These are phyloP conservation scores for Acer negundo DNA, from an alignment of 345 rosid species.

Conservation along the genomic window DNA sequence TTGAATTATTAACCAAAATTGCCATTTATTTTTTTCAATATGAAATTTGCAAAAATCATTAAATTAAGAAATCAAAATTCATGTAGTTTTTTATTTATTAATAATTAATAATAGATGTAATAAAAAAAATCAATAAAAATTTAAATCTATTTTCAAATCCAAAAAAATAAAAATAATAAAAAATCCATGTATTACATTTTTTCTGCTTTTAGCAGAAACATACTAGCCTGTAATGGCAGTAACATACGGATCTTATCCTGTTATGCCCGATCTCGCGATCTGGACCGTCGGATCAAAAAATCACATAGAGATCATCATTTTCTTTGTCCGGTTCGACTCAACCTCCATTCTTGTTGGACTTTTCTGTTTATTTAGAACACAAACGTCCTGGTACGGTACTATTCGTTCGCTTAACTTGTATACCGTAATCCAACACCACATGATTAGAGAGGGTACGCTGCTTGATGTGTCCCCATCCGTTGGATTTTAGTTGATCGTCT, in stretches of 20 bases:
- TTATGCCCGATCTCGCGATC: neutral
- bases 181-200: neutral
- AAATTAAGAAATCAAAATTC: too few relatives aligned
- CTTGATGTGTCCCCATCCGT: constrained; percentile 6
- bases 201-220: neutral
- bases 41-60: too few relatives aligned
- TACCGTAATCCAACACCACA: neutral
- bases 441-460: neutral
- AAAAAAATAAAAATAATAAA: too few relatives aligned
- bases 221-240: neutral
- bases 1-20: too few relatives aligned
- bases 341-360: neutral
- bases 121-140: too few relatives aligned
- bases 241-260: neutral
- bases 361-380: neutral
- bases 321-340: neutral
- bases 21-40: too few relatives aligned
- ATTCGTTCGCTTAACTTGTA: neutral
- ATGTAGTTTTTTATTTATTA: too few relatives aligned
- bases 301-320: neutral
- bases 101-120: too few relatives aligned
- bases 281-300: neutral
- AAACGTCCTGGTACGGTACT: neutral
- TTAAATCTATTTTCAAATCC: too few relatives aligned
- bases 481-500: constrained; percentile 1